These are phyloP conservation scores for Sugiyamaella americana DNA, from an alignment of 805 yeast genomes.

Conservation along the genomic window DNA sequence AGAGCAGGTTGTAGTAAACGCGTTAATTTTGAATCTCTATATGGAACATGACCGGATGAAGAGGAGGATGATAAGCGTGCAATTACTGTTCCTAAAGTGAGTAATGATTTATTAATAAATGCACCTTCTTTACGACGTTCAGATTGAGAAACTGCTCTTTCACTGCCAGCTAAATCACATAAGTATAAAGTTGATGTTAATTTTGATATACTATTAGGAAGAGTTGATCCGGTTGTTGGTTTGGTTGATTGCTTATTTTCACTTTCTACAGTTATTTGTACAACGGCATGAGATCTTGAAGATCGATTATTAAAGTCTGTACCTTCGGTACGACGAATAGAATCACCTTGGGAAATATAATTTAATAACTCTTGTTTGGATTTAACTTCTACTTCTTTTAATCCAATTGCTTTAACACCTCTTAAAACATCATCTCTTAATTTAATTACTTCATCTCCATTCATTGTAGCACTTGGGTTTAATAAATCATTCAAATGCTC, in stretches of 20 bases:
- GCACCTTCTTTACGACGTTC: conserved; percentile 93
- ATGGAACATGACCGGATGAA: conserved; percentile 66
- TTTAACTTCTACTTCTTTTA: conserved; percentile 53
- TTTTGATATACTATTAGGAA: conserved; percentile 21
- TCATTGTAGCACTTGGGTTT: conserved; percentile 34
- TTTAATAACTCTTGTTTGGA: conserved; percentile 55
- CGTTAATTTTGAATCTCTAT: conserved; percentile 88
- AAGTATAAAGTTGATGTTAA: conserved; percentile 60
- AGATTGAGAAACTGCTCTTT: conserved; percentile 63
- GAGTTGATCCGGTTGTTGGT: conserved; percentile 12
- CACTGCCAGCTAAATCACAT: conserved; percentile 98
- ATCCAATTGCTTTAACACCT: conserved; percentile 73
- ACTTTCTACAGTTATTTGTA: conserved; percentile 55
- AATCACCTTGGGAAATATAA: conserved; percentile 63
- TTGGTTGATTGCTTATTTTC: conserved; percentile 36
- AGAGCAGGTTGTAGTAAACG: conserved; percentile 86
- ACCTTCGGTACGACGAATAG: conserved; percentile 70
- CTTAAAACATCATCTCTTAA: conserved; percentile 68
- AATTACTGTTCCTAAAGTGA: conserved; percentile 90
- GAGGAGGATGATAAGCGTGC: conserved; percentile 56
- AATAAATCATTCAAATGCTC: conserved; percentile 79
- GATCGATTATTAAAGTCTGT: conserved; percentile 86
- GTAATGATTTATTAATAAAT: conserved; percentile 80
- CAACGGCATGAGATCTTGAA: conserved; percentile 87
- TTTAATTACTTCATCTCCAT: conserved; percentile 45